Base-by-base conservation (phyloP, 495 filamentous ascomycete species). In the Penicillium maclennaniae region DNA sequence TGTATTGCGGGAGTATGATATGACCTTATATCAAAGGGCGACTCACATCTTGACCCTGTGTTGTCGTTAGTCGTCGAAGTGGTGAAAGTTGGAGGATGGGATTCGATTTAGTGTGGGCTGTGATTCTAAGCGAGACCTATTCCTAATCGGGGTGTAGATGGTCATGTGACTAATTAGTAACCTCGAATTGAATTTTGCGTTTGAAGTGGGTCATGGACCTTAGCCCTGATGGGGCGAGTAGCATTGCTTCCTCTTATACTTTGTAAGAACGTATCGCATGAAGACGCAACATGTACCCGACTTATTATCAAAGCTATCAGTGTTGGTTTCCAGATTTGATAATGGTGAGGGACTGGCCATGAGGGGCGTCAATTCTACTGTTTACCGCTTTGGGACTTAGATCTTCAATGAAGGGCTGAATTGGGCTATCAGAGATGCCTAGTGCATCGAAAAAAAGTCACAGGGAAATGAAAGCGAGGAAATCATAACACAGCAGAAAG, bases 1-100 rank as follows among this genome's bases (percentile, higher is more conserved):
- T 61, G 45, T 26, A 44, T 60, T 57, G 43, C 47, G 49, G 38
- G 47, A 43, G 36, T 42, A 21, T 10, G 43, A 55, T 23, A 21
- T 23, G 47, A 51, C 19, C 31, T 19, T 14, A 45, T 58, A 28
- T 36, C 25, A n/a, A 31, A 43, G 49, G 47, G 26, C 43, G 19
- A 76, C 74, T 73, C 62, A 77, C 74, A 77, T 77, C 74, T 74
- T 77, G 74, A 74, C 71, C 72, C 74, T 77, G 69, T 75, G 71
- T 69, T 77, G 71, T 77, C 74, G 72, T 77, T 76, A 76, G 72
- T 75, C 68, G 71, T 75, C 70, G 74, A 72, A 64, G 71, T 72
- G 65, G 65, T 74, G 61, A 65, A 66, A 73, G 63, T 68, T 23
- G 23, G 64, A 68, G 67, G 65, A 69, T 70, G 23, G 23, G 23